Percentiles rank a stretch among this genome's conserved stretches.
Evolutionary conservation across 208 protist genomes (phyloP).

Genomic region (Crithidia expoeki): DNA sequence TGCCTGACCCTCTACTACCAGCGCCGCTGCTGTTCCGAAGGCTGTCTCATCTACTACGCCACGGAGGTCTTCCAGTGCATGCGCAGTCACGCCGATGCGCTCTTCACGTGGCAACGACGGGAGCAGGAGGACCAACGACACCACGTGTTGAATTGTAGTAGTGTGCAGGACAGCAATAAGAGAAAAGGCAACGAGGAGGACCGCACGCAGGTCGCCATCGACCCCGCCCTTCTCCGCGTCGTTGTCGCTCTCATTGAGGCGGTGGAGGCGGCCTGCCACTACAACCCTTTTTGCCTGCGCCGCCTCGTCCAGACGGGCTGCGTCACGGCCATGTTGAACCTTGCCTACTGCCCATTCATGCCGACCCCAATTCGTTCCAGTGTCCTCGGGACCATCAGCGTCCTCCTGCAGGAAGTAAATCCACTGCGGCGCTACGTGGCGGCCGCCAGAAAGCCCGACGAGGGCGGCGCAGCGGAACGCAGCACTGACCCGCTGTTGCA

Average conservation of each 20-base stretch:
- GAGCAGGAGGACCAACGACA: slow-evolving; percentile 18
- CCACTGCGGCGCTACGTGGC: slow-evolving; percentile 53
- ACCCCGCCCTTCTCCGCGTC: slow-evolving; percentile 48
- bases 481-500: slow-evolving; percentile 49
- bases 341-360: slow-evolving; percentile 74
- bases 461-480: slow-evolving; percentile 14
- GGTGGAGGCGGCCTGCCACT: slow-evolving; percentile 88
- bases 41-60: slow-evolving; percentile 74
- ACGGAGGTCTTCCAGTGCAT: slow-evolving; percentile 84
- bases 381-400: slow-evolving; percentile 83
- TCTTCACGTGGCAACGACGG: slow-evolving; percentile 50
- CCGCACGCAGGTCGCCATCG: slow-evolving; percentile 38
- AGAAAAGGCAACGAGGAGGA: slow-evolving; percentile 2
- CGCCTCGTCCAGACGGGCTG: slow-evolving; percentile 79
- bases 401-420: slow-evolving; percentile 86
- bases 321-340: slow-evolving; percentile 70
- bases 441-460: slow-evolving; percentile 19
- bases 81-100: slow-evolving; percentile 76
- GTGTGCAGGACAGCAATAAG: too few relatives aligned
- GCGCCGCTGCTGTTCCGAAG: slow-evolving; percentile 67
- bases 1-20: slow-evolving; percentile 77
- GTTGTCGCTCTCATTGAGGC: slow-evolving; percentile 76
- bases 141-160: too few relatives aligned
- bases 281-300: slow-evolving; percentile 71
- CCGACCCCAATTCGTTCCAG: slow-evolving; percentile 64